Evolutionary conservation across 306 rosid genomes (phyloP).

Genomic region (Castanospermum australe): DNA sequence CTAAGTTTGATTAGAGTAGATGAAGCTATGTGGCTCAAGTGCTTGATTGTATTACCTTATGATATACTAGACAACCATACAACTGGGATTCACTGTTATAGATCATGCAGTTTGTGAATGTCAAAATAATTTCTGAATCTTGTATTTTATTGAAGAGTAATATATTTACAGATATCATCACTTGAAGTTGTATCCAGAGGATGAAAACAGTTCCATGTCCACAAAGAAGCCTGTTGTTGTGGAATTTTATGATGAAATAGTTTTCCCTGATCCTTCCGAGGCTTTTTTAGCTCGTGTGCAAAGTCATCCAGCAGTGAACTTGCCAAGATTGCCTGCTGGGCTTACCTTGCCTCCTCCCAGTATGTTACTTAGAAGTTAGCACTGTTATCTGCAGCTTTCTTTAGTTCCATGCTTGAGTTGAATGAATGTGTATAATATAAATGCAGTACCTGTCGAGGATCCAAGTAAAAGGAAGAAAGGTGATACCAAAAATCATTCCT

Average conservation of each 20-base stretch:
- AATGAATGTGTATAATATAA: background rate
- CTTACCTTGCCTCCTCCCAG: slow-evolving; percentile 63
- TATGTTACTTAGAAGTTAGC: slow-evolving; percentile 32
- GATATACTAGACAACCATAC: background rate
- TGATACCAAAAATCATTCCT: slow-evolving; percentile 69
- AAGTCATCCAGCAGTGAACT: slow-evolving; percentile 51
- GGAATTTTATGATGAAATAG: slow-evolving; percentile 71
- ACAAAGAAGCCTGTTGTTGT: slow-evolving; percentile 77
- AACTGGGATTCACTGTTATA: background rate
- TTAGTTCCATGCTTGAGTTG: slow-evolving; percentile 22
- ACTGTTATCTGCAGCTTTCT: slow-evolving; percentile 15
- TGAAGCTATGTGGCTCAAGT: slow-evolving; percentile 3
- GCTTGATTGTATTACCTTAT: background rate
- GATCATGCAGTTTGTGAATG: slow-evolving; percentile 7
- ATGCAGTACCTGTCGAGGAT: slow-evolving; percentile 67
- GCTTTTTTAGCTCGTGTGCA: slow-evolving; percentile 65
- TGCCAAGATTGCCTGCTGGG: slow-evolving; percentile 68
- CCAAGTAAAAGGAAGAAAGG: slow-evolving; percentile 65
- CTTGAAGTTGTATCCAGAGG: slow-evolving; percentile 82
- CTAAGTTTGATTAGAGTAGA: background rate
- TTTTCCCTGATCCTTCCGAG: slow-evolving; percentile 74
- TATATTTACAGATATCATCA: slow-evolving; percentile 72
- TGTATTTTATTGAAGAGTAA: slow-evolving; percentile 44
- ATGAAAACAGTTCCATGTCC: slow-evolving; percentile 73
- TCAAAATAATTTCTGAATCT: slow-evolving; percentile 35